Evolutionary conservation across 768 basidiomycete genomes (phyloP), one percentile per base, ranked within the genome.

Genomic region (Suillus cothurnatus): DNA sequence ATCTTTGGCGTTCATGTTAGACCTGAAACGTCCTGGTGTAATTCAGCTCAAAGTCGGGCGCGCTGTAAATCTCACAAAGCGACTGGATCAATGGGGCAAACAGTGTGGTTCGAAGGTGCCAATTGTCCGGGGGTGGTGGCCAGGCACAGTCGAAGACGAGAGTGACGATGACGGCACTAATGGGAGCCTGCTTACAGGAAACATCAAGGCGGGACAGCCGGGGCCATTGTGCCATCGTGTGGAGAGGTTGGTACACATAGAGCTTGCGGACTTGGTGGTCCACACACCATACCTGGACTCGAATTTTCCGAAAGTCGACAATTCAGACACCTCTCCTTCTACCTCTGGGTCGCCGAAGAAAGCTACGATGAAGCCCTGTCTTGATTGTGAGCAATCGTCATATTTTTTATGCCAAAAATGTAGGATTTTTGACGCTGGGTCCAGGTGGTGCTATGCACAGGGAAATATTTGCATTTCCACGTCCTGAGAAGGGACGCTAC

Each of bases 41-140:
- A 78, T 92, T 66, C 85, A 87, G 69, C 81, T 93, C 68, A 94
- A 95, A 80, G 90, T 94, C 31, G 94, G 93, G 19, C 85, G 93
- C 39, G 82, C 93, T 1, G 84, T 85, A 41, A 93, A 93, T 72
- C 82, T 93, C 28, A 84, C 81, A 36, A 89, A 88, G 69, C 82
- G 93, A 36, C 81, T 93, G 55, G 86, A 89, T 71, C 84, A 95
- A 69, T 94, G 93, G 93, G 82, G 82, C 26, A 93, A 90, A 69
- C 91, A 92, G 69, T 95, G 93, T 66, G 85, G 85, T 5, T 91
- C 91, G 9, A 91, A 90, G 73, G 85, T 88, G 68, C 90, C 89
- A 61, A 84, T 92, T 43, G 76, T 91, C 19, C 83, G 91, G 52
- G 92, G 91, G 1, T 90, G 84, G 79, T 93, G 88, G 82, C 93